phyloP scores from a whole-genome alignment of 202 grass and related monocot genomes.

The Carex sylvatica region DNA sequence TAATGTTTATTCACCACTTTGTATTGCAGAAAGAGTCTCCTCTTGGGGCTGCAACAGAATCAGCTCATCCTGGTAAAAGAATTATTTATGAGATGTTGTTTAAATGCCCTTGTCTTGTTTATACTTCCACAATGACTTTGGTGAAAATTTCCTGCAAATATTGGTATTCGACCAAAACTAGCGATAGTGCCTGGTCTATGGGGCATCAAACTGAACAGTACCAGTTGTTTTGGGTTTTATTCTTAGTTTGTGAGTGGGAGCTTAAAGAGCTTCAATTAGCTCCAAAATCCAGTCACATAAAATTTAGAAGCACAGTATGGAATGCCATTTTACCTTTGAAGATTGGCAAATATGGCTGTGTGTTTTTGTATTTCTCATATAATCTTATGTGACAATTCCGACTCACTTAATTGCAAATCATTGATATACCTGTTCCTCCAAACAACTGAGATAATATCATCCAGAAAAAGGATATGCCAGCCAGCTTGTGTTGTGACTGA shows the following conservation, averaged over 20 bases:
- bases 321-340: neutral
- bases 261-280: neutral
- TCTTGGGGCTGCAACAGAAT: slow-evolving; percentile 68
- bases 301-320: neutral
- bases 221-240: neutral
- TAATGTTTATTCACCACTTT: neutral
- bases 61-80: slow-evolving; percentile 76
- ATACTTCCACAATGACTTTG: neutral
- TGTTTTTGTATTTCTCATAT: neutral
- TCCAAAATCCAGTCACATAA: neutral
- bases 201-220: neutral
- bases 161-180: neutral
- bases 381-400: neutral
- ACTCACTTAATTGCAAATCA: neutral
- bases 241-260: neutral
- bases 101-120: neutral
- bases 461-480: neutral
- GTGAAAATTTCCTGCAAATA: neutral
- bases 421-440: neutral
- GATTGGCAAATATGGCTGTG: neutral
- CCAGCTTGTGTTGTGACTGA: neutral
- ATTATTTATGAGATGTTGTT: neutral
- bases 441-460: neutral
- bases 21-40: slow-evolving; percentile 70
- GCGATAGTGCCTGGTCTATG: neutral